A percentile compares a stretch with the other conserved stretches of the same genome.
These are phyloP conservation scores for Saprolegnia diclina DNA, from an alignment of 352 stramenopile species.

Conservation along the genomic window DNA sequence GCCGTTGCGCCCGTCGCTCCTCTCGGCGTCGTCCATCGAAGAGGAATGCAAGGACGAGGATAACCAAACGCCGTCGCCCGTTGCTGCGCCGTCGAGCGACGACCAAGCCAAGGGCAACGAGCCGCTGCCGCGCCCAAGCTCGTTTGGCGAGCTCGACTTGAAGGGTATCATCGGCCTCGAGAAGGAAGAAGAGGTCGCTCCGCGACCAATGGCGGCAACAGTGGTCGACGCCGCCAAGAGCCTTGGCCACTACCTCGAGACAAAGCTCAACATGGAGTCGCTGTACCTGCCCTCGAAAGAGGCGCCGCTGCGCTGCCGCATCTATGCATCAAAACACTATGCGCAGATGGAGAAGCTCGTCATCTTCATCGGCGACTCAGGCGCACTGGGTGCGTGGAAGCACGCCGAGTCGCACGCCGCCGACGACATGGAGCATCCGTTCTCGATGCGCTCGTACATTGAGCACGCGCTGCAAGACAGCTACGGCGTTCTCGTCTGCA, in stretches of 20 bases:
- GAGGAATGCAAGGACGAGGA: constrained; percentile 16
- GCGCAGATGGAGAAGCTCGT: constrained; percentile 9
- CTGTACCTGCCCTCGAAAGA: constrained; percentile 21
- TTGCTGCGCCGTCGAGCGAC: background rate
- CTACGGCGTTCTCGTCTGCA: constrained; percentile 27
- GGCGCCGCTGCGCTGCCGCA: constrained; percentile 14
- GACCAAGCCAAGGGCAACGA: background rate
- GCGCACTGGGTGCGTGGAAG: constrained; percentile 16
- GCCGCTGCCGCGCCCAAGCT: background rate
- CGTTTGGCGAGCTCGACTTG: constrained; percentile 19
- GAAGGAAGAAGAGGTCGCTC: background rate
- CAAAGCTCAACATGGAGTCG: constrained; percentile 10
- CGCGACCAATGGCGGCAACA: background rate
- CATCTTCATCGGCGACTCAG: constrained; percentile 22
- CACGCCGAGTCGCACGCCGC: background rate
- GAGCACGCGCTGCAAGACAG: constrained; percentile 15
- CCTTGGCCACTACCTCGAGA: constrained; percentile 2
- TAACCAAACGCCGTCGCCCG: background rate
- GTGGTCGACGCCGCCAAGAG: background rate
- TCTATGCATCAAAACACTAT: constrained; percentile 25
- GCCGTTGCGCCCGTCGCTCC: background rate
- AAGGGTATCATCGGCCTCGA: constrained; percentile 7
- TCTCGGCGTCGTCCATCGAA: background rate
- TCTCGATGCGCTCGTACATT: constrained; percentile 27
- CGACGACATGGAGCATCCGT: constrained; percentile 7